These are phyloP conservation scores for Cardamine occulta DNA, from an alignment of 345 rosid species.

Conservation along the genomic window DNA sequence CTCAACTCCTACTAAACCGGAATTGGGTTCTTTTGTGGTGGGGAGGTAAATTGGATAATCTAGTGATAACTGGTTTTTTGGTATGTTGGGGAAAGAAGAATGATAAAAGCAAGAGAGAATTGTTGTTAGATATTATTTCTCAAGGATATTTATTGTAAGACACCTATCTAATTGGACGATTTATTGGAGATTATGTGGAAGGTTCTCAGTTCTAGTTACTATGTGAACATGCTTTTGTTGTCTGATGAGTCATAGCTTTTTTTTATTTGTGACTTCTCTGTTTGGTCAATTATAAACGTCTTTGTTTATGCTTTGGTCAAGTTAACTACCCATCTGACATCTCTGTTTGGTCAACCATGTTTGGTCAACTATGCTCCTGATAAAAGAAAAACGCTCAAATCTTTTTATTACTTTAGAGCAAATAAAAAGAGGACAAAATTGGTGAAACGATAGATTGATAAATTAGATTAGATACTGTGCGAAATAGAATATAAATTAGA, in stretches of 20 bases:
- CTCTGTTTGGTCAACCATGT: background rate
- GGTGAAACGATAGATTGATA: too few relatives aligned
- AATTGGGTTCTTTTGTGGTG: background rate
- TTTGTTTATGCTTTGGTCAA: too few relatives aligned
- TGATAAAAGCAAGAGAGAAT: background rate
- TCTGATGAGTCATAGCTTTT: too few relatives aligned
- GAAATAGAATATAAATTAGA: too few relatives aligned
- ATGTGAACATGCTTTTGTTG: background rate
- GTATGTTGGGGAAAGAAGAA: background rate
- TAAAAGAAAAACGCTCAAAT: too few relatives aligned
- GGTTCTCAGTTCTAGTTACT: background rate
- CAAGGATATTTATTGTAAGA: conserved; percentile 23
- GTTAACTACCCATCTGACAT: background rate
- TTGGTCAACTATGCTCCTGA: background rate
- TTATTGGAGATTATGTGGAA: background rate
- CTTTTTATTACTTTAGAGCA: too few relatives aligned
- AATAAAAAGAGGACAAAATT: too few relatives aligned
- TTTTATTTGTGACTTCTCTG: too few relatives aligned
- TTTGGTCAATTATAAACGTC: too few relatives aligned
- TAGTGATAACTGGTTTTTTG: conserved; percentile 12
- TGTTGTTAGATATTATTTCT: background rate
- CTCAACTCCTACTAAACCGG: conserved; percentile 36
- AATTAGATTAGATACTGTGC: too few relatives aligned
- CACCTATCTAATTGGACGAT: conserved; percentile 1
- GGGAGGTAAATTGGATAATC: conserved; percentile 10